phyloP scores from a whole-genome alignment of 106 monocot genomes.

The Posidonia australis region DNA sequence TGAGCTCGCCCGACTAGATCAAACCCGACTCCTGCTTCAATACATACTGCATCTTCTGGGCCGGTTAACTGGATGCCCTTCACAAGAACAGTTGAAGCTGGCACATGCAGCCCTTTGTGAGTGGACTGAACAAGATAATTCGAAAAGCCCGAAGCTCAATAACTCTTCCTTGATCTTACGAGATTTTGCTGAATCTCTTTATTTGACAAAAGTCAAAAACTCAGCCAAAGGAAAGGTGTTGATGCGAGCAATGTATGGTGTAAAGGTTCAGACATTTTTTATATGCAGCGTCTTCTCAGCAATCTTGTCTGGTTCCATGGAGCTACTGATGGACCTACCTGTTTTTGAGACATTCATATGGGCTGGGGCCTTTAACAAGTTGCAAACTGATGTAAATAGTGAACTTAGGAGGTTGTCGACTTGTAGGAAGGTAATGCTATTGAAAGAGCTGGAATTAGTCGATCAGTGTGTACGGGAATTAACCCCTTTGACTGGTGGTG shows the following conservation, averaged over 20 bases:
- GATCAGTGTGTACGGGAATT: slow-evolving; percentile 28
- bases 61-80: slow-evolving; percentile 6
- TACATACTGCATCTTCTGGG: slow-evolving; percentile 42
- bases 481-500: slow-evolving; percentile 4
- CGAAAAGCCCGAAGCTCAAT: slow-evolving; percentile 35
- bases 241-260: slow-evolving; percentile 61
- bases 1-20: slow-evolving; percentile 63
- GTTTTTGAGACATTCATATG: slow-evolving; percentile 52
- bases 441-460: slow-evolving; percentile 52
- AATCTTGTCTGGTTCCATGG: slow-evolving; percentile 35
- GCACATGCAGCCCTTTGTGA: slow-evolving; percentile 39
- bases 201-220: slow-evolving; percentile 36
- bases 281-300: slow-evolving; percentile 40
- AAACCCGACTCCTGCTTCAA: slow-evolving; percentile 41
- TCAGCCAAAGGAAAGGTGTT: slow-evolving; percentile 66
- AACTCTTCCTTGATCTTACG: slow-evolving; percentile 25
- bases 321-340: slow-evolving; percentile 34
- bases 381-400: slow-evolving; percentile 28
- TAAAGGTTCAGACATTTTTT: slow-evolving; percentile 52
- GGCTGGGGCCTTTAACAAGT: slow-evolving; percentile 39
- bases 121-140: slow-evolving; percentile 26
- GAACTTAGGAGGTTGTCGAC: slow-evolving; percentile 16
- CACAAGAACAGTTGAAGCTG: slow-evolving; percentile 26
- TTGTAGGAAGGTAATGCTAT: slow-evolving; percentile 1
- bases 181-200: slow-evolving; percentile 29